A percentile compares a stretch with the other conserved stretches of the same genome.
These are phyloP conservation scores for Fusarium armeniacum DNA, from an alignment of 2,329 filamentous ascomycete species.

Conservation along the genomic window DNA sequence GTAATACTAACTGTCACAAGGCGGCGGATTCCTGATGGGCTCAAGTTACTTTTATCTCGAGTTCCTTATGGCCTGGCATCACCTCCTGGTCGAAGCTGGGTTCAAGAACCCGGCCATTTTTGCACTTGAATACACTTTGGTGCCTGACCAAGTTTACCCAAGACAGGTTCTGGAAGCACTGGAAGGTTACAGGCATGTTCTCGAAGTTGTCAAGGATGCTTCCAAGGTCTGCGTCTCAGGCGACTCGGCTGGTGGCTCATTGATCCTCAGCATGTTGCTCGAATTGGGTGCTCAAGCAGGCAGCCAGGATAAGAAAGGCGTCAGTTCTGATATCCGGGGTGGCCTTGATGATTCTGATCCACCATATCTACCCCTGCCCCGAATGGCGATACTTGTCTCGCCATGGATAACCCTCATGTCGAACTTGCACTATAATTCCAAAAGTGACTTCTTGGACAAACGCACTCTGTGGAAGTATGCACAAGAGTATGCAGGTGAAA, in stretches of 20 bases:
- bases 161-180: conserved; percentile 79
- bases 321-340: conserved; percentile 25
- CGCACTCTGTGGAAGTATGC: conserved; percentile 78
- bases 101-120: conserved; percentile 84
- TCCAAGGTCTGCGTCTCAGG: conserved; percentile 78
- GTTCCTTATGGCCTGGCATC: conserved; percentile 80
- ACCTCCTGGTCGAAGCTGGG: conserved; percentile 72
- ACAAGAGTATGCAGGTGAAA: conserved; percentile 71
- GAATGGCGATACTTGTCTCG: conserved; percentile 79
- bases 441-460: conserved; percentile 81
- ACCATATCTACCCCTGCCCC: conserved; percentile 52
- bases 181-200: conserved; percentile 78
- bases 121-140: conserved; percentile 83
- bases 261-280: conserved; percentile 80
- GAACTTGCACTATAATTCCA: conserved; percentile 74
- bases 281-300: conserved; percentile 65
- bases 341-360: conserved; percentile 31
- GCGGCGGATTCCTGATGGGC: conserved; percentile 87
- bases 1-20: conserved; percentile 55
- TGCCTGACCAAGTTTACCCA: conserved; percentile 80
- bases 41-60: conserved; percentile 88
- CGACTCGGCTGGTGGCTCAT: conserved; percentile 83
- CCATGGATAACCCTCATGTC: conserved; percentile 85
- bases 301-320: conserved; percentile 38
- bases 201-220: conserved; percentile 69